A percentile compares a stretch with the other conserved stretches of the same genome.
These are phyloP conservation scores for Fusarium domesticum DNA, from an alignment of 2,329 filamentous ascomycete species.

Conservation along the genomic window DNA sequence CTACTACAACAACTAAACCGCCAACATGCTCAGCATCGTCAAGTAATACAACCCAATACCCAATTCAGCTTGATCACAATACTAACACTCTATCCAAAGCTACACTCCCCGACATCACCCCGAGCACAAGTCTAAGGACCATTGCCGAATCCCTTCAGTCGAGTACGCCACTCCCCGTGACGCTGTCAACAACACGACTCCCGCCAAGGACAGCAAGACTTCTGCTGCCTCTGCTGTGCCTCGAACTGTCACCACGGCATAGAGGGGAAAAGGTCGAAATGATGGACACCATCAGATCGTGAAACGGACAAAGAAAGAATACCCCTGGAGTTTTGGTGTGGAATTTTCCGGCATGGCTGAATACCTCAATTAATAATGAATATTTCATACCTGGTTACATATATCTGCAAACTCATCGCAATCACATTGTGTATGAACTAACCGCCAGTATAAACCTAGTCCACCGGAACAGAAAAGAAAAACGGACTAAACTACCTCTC, in stretches of 20 bases:
- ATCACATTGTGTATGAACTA: too few relatives aligned
- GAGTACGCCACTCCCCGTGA: constrained; percentile 14
- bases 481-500: too few relatives aligned
- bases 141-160: constrained; percentile 19
- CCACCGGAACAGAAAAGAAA: too few relatives aligned
- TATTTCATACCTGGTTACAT: too few relatives aligned
- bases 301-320: neutral
- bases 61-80: neutral
- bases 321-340: neutral
- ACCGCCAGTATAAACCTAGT: too few relatives aligned
- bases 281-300: neutral
- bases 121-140: constrained; percentile 23
- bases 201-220: constrained; percentile 12
- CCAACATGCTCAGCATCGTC: constrained; percentile 23
- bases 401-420: too few relatives aligned
- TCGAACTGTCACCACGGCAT: constrained; percentile 9
- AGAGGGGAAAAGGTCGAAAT: neutral
- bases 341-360: too few relatives aligned
- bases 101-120: constrained; percentile 24
- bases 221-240: constrained; percentile 9
- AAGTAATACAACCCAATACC: constrained; percentile 9
- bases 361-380: constrained; percentile 2
- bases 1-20: neutral
- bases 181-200: constrained; percentile 9
- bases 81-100: constrained; percentile 8